Base-by-base conservation (phyloP, 2,329 filamentous ascomycete species). In the Elsinoe australis region DNA sequence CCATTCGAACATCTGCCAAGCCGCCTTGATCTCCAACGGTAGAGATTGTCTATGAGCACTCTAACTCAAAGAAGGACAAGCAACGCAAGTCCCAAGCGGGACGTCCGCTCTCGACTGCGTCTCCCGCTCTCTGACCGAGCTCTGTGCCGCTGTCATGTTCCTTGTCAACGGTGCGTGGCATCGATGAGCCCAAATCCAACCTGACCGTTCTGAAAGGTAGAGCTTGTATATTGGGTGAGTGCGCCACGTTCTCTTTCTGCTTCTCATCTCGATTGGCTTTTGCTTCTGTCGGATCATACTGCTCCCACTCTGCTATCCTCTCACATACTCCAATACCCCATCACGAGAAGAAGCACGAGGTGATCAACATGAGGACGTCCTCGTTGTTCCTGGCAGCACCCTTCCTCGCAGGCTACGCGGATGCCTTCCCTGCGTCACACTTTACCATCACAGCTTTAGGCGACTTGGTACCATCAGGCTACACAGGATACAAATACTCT, bases 401-500 rank as follows among this genome's bases (percentile, higher is more conserved):
- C 2, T 14, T 44, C 39, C 39, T 44, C 18, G 39, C 39, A 15
- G 9, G 5, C 12, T 31, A 29, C 26, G 32, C 39, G 8, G 24
- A 29, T 5, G 39, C 39, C 24, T 44, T 44, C n/a, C 39, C 39
- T 15, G 39, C 39, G 5, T 44, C 39, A 12, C 39, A 44, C 26
- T 44, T 44, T 15, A 44, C 39, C 39, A 44, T 44, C 39, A 44
- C 39, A 21, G 39, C 39, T 19, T 26, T 44, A 12, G 39, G 39
- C 28, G 28, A 44, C 26, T 21, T 44, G 15, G 39, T 44, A 2
- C 39, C 39, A 14, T 44, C 39, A 5, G 39, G 39, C 14, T 44
- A 44, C 28, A 44, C 39, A 31, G 39, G 39, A 19, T 44, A 44
- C 39, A 44, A 44, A 15, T 44, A 44, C 39, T 44, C 39, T 5